Evolutionary conservation across 73 alveolate genomes (phyloP).

Genomic region (Tetrahymena borealis): DNA sequence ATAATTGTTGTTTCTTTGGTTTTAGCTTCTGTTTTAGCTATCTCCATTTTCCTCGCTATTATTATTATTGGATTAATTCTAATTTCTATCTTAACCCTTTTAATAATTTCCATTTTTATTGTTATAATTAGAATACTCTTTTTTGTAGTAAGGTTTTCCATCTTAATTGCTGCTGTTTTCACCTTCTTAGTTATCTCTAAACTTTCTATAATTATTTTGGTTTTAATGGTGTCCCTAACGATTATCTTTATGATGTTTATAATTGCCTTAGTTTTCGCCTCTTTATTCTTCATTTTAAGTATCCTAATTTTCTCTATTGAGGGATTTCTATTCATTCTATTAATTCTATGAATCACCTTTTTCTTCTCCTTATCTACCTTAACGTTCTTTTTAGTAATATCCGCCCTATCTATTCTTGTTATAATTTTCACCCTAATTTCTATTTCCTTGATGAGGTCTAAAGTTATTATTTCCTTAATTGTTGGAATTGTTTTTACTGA

Average conservation of each 20-base stretch:
- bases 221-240: too few relatives aligned
- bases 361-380: too few relatives aligned
- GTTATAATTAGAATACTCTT: neutral
- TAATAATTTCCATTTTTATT: neutral
- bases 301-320: too few relatives aligned
- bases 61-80: neutral
- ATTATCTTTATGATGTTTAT: too few relatives aligned
- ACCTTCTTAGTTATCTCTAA: neutral
- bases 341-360: too few relatives aligned
- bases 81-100: neutral
- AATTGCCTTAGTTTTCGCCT: too few relatives aligned
- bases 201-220: neutral
- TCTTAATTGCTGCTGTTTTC: neutral
- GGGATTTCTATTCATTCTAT: too few relatives aligned
- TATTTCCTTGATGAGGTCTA: neutral
- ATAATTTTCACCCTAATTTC: neutral
- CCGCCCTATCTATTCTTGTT: neutral
- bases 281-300: too few relatives aligned
- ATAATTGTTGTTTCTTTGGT: neutral
- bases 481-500: too few relatives aligned
- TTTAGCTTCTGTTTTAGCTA: neutral
- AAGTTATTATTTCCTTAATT: neutral
- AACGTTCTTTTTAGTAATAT: neutral
- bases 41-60: neutral
- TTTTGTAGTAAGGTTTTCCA: neutral